Base-by-base conservation (phyloP, 345 rosid species). In the Xanthoceras sorbifolium region DNA sequence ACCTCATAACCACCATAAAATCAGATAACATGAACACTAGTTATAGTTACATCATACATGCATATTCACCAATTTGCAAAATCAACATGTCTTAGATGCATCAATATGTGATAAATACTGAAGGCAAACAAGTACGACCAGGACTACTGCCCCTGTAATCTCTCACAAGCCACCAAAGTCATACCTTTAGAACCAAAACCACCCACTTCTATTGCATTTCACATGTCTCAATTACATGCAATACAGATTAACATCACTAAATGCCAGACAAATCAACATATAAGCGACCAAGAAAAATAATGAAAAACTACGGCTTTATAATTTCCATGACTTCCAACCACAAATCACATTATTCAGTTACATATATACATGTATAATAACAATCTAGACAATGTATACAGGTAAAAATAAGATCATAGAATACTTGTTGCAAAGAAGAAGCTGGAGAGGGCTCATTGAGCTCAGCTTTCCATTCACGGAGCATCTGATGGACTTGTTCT, bases 401-500 rank as follows among this genome's bases (percentile, higher is more conserved):
- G 38, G 23, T 48, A 52, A 31, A 83, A 81, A 76, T 65, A 60
- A 34, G 78, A 61, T 57, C 59, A 46, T n/a, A 28, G 26, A 52
- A 18, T 84, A 97, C 99, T 81, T 97, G 99, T 83, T 94, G 99
- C 92, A 94, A 76, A 71, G 99, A 97, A 42, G 98, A 88, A 2
- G 98, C 94, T 0, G 99, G 97, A 80, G 99, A 94, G 4, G 99
- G 97, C 81, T 97, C 98, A 44, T 97, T 92, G 80, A 97, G 99
- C 86, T 97, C 99, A 0, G 98, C 75, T 82, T 94, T 97, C 99
- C 99, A 97, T 69, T 97, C 99, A 9, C 98, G 92, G 25, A 97
- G 98, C 99, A 94, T 97, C 92, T 97, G 99, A 82, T 97, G 98
- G 14, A 94, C 97, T 83, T 92, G 99, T 86, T 97, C 99, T 86